Conservation (phyloP, 805 yeast genomes). For the Spathaspora arborariae region DNA sequence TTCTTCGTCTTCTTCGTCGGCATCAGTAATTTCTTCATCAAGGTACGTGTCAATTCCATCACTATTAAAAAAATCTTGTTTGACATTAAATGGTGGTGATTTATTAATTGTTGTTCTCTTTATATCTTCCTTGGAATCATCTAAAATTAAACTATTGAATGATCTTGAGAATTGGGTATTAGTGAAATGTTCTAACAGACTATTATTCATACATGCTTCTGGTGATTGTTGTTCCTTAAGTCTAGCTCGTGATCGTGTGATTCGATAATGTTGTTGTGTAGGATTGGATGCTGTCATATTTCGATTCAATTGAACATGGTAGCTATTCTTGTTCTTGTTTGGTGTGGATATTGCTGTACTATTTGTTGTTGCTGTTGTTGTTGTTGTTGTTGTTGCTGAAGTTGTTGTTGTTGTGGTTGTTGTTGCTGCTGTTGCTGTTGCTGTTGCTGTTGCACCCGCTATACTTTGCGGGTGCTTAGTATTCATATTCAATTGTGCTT, state of each 20-base stretch:
- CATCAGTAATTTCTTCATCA: constrained; percentile 13
- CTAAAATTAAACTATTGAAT: constrained; percentile 40
- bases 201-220: constrained; percentile 1
- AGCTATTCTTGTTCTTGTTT: background rate
- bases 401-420: background rate
- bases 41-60: constrained; percentile 19
- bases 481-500: background rate
- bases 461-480: background rate
- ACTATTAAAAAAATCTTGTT: constrained; percentile 21
- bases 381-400: constrained; percentile 1
- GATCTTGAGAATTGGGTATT: constrained; percentile 39
- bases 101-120: constrained; percentile 27
- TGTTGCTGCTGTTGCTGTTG: constrained; percentile 1
- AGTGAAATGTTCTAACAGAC: constrained; percentile 28
- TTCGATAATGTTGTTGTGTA: background rate
- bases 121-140: constrained; percentile 17
- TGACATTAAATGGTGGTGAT: constrained; percentile 40
- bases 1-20: constrained; percentile 10
- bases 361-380: background rate
- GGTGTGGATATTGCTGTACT: background rate
- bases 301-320: background rate
- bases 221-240: constrained; percentile 2
- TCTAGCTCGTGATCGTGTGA: background rate
- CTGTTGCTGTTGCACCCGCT: constrained; percentile 1
- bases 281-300: background rate